phyloP scores from a whole-genome alignment of 148 eudicot species.

The Nepenthes gracilis region DNA sequence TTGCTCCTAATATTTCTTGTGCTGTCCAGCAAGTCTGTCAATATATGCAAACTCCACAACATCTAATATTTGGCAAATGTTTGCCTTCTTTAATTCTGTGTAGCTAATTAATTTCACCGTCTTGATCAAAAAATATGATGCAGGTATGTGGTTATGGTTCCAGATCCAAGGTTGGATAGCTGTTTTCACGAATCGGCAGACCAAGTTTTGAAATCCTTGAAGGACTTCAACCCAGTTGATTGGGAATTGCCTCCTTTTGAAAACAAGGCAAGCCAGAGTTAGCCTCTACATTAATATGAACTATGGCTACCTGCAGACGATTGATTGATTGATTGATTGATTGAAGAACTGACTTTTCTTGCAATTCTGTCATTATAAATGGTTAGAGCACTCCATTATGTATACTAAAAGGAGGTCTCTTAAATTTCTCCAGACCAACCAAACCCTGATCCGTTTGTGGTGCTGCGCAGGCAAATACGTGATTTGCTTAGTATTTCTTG shows the following conservation, averaged over 20 bases:
- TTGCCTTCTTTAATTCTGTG: no score
- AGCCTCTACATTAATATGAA: no score
- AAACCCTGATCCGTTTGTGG: no score
- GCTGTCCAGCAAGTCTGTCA: background rate
- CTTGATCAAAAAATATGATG: conserved; percentile 7
- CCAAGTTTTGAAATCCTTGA: conserved; percentile 54
- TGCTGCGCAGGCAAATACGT: no score
- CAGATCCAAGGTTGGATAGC: conserved; percentile 79
- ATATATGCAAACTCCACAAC: background rate
- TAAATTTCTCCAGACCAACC: no score
- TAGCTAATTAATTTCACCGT: background rate
- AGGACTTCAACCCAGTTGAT: conserved; percentile 70
- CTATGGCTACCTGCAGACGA: no score
- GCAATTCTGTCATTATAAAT: no score
- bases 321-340: no score
- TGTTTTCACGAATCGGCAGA: conserved; percentile 52
- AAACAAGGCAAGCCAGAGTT: conserved; percentile 20
- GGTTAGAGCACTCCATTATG: no score
- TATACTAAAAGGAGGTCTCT: no score
- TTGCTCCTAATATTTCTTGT: background rate
- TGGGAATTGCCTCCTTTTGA: conserved; percentile 84
- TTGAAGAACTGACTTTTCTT: no score
- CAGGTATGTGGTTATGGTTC: conserved; percentile 93
- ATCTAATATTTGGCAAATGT: background rate
- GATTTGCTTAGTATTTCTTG: no score